Evolutionary conservation across 352 stramenopile species (phyloP), one percentile per base, ranked within the genome.

Genomic region (Phytophthora sansomeana): DNA sequence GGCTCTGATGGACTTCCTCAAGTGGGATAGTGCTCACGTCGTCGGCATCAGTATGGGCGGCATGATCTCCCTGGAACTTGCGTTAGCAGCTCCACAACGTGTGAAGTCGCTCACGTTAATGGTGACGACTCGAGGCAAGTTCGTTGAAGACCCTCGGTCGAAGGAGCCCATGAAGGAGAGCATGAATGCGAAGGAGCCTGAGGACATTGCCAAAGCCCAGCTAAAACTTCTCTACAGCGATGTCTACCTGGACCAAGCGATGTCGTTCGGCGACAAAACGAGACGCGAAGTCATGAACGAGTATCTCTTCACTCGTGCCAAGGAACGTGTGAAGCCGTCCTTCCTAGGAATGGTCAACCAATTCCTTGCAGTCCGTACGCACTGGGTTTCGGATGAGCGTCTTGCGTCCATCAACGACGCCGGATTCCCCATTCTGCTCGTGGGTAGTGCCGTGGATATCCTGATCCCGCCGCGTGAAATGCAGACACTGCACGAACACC

Each of bases 61-160:
- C 0, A 89, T 89, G 80, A 89, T 89, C 63, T 75, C 78, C 1
- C 51, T 71, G 24, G 80, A 89, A 55, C 73, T 89, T 14, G 80
- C 76, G 3, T 54, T 66, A 13, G 49, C 64, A 33, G 70, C 77
- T 26, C 75, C 77, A 0, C 24, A 77, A 43, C 64, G 80, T 17
- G 73, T 89, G 0, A 60, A 65, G 9, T 89, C 80, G 48, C 68
- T 89, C 9, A 72, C 75, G 4, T 66, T 89, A 0, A 63, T 86
- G 17, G 77, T 84, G 6, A 83, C 80, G 16, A 82, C 80, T 0
- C 60, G 74, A 7, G 80, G 80, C 24, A 80, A 79, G 39, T 77
- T 62, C 56, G 32, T 48, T 2, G 60, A 71, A 48, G 77, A 80
- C 24, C 61, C 74, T 39, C 63, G 65, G 17, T 74, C 72, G 11